Evolutionary conservation across 169 alveolate species (phyloP), one percentile per base, ranked within the genome.

Genomic region (Theileria parva): DNA sequence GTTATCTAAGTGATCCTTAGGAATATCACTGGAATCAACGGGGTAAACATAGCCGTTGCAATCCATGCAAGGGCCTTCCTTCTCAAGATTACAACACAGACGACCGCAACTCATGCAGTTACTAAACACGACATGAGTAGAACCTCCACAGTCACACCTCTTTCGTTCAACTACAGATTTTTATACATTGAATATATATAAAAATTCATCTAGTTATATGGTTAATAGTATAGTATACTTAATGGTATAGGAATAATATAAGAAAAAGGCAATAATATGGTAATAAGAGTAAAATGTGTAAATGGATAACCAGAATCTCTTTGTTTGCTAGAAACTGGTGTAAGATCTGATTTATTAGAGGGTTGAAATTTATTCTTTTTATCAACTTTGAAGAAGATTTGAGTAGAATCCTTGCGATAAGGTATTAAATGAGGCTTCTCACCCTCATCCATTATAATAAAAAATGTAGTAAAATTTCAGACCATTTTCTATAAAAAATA

Each of bases 51-150:
- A 44, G n/a, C 79, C 17, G 15, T 64, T 73, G 70, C 88, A 81
- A 61, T 81, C 73, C n/a, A 81, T 68, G 27, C 88, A 81, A 5
- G 78, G 75, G n/a, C 88, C 88, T 51, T 63, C 85, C 23, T 81
- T 81, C 61, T 81, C 88, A 19, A 70, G 34, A 21, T 30, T 57
- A 48, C 88, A 81, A 13, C 67, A 30, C 23, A 81, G 23, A 15
- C 85, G 53, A 0, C 90, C 90, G 37, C 90, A 84, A 21, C 76
- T 79, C 69, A 84, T 77, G 27, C 86, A 84, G 73, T 84, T 84
- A 65, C 79, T 70, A 39, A 77, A 75, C 28, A 53, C 23, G 17
- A 32, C 59, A 50, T 84, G 90, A 34, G 1, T 19, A 3, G 27
- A 1, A 12, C 86, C 90, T 9, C 59, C 66, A 67, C 90, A 84